Base-by-base conservation (phyloP, 176 grass and related monocot species). In the Rhipidocladum racemiflorum region DNA sequence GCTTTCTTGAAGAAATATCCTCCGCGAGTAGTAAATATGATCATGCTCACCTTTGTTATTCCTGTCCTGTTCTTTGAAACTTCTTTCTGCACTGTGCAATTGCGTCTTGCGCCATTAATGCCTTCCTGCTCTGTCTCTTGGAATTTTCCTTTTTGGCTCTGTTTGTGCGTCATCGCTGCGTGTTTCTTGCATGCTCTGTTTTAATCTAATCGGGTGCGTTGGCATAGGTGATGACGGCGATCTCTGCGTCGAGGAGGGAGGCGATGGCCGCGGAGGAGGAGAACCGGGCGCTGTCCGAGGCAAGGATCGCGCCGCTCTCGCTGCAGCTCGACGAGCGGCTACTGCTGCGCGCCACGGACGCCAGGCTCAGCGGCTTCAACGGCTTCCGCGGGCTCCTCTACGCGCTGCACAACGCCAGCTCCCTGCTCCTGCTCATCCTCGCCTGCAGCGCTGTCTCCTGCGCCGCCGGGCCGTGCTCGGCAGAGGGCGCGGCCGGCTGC, bases 381-480 rank as follows among this genome's bases (percentile, higher is more conserved):
- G 95, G 95, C 53, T 97, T 97, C 90, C 80, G 95, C 0, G 88
- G 90, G 2, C 81, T 97, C 45, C 90, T 97, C 12, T 94, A 84
- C 83, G 95, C 92, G 69, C 80, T 94, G 69, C 83, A 87, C 81
- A 92, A 97, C 72, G 95, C 87, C 66, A 92, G 92, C 86, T 97
- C 95, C 18, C 82, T 97, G 9, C 95, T 97, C 30, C 90, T 97
- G 20, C 80, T 90, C 30, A 87, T 97, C 85, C 90, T 94, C 20
- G 82, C 89, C 1, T 80, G 83, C 83, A 84, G 92, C 10, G 82
- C 86, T 36, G 83, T 91, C 49, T 90, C 80, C 55, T 81, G 76
- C 51, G n/a, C 62, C 1, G 83, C 11, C 5, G 72, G 53, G 11
- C 14, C 68, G 3, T 71, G 81, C 78, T 83, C 67, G 18, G 17